A percentile compares a stretch with the other conserved stretches of the same genome.
phyloP scores from a whole-genome alignment of 495 filamentous ascomycete genomes.

The Podospora anserina region DNA sequence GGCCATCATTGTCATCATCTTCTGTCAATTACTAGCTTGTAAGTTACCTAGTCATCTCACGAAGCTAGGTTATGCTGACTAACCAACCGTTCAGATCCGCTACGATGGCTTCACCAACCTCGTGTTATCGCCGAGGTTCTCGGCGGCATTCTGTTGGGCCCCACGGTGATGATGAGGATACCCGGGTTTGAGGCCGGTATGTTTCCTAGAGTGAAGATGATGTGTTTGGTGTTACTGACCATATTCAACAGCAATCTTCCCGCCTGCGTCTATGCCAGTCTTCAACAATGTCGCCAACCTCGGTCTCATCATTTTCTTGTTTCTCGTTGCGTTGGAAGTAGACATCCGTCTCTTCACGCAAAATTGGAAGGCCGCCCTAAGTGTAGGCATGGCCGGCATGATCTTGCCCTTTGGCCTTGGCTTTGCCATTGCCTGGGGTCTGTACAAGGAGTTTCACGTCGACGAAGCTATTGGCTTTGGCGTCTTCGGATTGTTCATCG shows the following conservation, averaged over 20 bases:
- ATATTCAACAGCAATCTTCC: slow-evolving; percentile 64
- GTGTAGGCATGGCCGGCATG: slow-evolving; percentile 85
- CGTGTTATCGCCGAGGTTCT: slow-evolving; percentile 96
- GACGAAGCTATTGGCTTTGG: slow-evolving; percentile 61
- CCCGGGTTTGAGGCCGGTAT: slow-evolving; percentile 72
- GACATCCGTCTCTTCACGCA: slow-evolving; percentile 78
- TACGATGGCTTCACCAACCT: slow-evolving; percentile 84
- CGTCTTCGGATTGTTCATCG: slow-evolving; percentile 87
- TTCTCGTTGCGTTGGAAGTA: slow-evolving; percentile 89
- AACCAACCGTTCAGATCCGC: slow-evolving; percentile 45
- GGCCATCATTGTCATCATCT: slow-evolving; percentile 85
- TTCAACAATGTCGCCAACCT: slow-evolving; percentile 84
- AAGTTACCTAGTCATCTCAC: not conserved
- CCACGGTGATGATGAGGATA: slow-evolving; percentile 79
- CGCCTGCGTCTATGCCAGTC: slow-evolving; percentile 65
- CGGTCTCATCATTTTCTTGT: slow-evolving; percentile 86
- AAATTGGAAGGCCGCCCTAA: slow-evolving; percentile 83
- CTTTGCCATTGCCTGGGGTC: slow-evolving; percentile 76
- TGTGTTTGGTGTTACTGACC: slow-evolving; percentile 6
- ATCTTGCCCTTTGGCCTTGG: slow-evolving; percentile 68
- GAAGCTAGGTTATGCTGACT: slow-evolving; percentile 6
- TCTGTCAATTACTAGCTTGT: slow-evolving; percentile 72
- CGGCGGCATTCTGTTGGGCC: slow-evolving; percentile 85
- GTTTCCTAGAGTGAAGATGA: slow-evolving; percentile 34
- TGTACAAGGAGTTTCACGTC: slow-evolving; percentile 77